Base-by-base conservation (phyloP, 2,329 filamentous ascomycete species). In the Shiraia bambusicola region DNA sequence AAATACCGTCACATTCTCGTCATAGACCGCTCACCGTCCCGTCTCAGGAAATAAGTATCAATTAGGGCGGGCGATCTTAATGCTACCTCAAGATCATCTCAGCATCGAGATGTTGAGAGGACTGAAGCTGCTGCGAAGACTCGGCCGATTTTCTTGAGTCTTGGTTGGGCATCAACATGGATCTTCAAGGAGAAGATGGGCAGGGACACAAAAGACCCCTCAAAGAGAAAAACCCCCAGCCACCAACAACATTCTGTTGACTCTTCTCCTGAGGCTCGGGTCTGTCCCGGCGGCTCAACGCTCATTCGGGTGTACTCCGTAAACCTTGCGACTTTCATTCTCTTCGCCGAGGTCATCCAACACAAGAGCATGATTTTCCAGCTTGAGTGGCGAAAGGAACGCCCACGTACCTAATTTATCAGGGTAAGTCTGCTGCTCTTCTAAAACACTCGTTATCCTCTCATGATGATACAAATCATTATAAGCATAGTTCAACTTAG, bases 401-500 rank as follows among this genome's bases (percentile, higher is more conserved):
- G n/a, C 15, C 10, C 22, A 24, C 12, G 19, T 41, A n/a, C n/a
- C n/a, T n/a, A n/a, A n/a, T n/a, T n/a, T n/a, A 4, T 31, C 34
- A 41, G 58, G 58, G 63, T 65, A 65, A 28, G 60, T 60, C 36
- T 8, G 17, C 33, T 34, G 42, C 30, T 43, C 13, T 47, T 36
- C 37, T 34, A 37, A 16, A 27, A 16, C 33, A 42, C 28, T 30
- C 37, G 26, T 13, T 19, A 33, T 40, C 36, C 40, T 59, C 57
- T 49, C 40, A 52, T 69, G 66, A 70, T 70, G 64, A 69, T 64
- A 56, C 45, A 53, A 54, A 42, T 27, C 49, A 59, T 54, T 56
- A 60, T 64, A 69, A 64, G 67, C 66, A 71, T 70, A 70, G 67
- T 71, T 70, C 68, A 70, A 58, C 69, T 66, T 65, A 70, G 63